Percentiles rank a stretch among this genome's conserved stretches.
phyloP scores from a whole-genome alignment of 805 yeast genomes.

The Monosporozyma yasuniensis region DNA sequence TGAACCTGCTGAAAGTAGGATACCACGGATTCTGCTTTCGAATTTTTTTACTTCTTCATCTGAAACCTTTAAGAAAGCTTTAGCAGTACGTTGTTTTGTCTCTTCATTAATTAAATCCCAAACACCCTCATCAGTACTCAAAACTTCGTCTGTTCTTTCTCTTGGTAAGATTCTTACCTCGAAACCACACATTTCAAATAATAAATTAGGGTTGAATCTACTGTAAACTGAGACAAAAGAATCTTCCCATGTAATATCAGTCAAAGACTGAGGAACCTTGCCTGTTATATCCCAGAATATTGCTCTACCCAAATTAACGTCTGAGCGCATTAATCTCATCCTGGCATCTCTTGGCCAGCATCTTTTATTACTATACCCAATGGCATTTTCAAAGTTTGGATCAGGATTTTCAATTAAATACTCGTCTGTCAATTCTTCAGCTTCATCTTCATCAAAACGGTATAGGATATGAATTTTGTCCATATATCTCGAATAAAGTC shows the following conservation, averaged over 20 bases:
- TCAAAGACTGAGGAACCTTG: constrained; percentile 68
- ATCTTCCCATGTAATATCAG: constrained; percentile 68
- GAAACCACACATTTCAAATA: constrained; percentile 91
- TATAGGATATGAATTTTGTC: constrained; percentile 76
- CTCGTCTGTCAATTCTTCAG: constrained; percentile 66
- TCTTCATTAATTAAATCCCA: constrained; percentile 75
- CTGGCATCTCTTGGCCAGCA: constrained; percentile 94
- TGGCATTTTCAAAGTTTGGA: constrained; percentile 78
- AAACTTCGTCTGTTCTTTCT: constrained; percentile 44
- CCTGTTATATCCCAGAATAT: constrained; percentile 82
- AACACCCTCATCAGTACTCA: constrained; percentile 66
- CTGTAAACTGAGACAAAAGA: constrained; percentile 84
- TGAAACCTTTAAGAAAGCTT: constrained; percentile 77
- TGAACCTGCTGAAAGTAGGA: constrained; percentile 91
- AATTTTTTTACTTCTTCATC: constrained; percentile 72
- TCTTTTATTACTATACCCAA: constrained; percentile 77
- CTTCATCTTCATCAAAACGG: constrained; percentile 63
- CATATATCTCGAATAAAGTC: constrained; percentile 71
- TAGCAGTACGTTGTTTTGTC: constrained; percentile 80
- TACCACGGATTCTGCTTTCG: constrained; percentile 76
- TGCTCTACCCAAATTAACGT: constrained; percentile 87
- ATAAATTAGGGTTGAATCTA: constrained; percentile 76
- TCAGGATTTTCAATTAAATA: constrained; percentile 80
- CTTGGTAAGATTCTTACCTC: constrained; percentile 85
- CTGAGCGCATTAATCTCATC: constrained; percentile 84